phyloP scores from a whole-genome alignment of 2,329 filamentous ascomycete species.

The Colletotrichum lentis region DNA sequence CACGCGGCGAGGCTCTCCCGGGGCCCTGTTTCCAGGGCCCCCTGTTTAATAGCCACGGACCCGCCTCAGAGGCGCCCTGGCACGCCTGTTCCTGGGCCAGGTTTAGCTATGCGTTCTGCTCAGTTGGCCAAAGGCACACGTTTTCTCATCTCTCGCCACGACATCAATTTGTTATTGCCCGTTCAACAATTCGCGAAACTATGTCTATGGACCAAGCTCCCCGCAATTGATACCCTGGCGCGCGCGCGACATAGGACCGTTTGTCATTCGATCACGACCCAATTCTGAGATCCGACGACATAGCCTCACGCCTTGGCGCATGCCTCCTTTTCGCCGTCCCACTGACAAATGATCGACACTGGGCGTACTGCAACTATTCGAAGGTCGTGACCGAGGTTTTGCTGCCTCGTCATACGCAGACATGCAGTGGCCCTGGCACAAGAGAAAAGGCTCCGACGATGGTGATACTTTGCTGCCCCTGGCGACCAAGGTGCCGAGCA shows the following conservation, averaged over 20 bases:
- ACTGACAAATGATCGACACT: conserved; percentile 35
- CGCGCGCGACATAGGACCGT: conserved; percentile 18
- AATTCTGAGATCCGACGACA: conserved; percentile 23
- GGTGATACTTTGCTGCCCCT: conserved; percentile 48
- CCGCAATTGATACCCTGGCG: conserved; percentile 28
- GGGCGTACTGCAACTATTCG: conserved; percentile 14
- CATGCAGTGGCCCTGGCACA: conserved; percentile 51
- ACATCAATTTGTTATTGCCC: conserved; percentile 15
- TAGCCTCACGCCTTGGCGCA: conserved; percentile 26
- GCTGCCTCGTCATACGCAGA: conserved; percentile 38
- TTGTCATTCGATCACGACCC: conserved; percentile 18
- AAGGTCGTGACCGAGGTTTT: conserved; percentile 35
- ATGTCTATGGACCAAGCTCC: conserved; percentile 29
- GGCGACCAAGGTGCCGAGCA: conserved; percentile 44
- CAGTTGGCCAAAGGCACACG: conserved; percentile 34
- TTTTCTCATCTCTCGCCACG: conserved; percentile 34
- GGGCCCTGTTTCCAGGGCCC: conserved; percentile 27
- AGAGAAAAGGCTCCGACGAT: conserved; percentile 47
- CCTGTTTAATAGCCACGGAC: conserved; percentile 29
- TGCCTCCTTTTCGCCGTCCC: conserved; percentile 30
- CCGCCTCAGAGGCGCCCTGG: conserved; percentile 31
- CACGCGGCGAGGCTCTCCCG: conserved; percentile 30
- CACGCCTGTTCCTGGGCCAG: conserved; percentile 27
- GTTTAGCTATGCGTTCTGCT: conserved; percentile 32
- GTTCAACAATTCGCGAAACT: conserved; percentile 27